Conservation (phyloP, 2,329 filamentous ascomycete species). For the Cladosporium sp. region DNA sequence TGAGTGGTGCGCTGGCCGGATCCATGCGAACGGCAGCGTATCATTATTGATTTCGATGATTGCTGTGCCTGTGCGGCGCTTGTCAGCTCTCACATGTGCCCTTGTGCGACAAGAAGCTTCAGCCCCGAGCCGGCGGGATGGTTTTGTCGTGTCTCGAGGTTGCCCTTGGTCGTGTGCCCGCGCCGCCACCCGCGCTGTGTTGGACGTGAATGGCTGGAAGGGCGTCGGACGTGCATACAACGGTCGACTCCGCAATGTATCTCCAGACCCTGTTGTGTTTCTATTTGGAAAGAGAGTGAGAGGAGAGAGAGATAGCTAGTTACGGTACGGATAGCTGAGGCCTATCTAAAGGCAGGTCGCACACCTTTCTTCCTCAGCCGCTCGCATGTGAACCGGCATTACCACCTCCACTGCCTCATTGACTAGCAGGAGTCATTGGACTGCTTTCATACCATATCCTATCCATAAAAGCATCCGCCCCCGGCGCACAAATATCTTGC, state of each 20-base stretch:
- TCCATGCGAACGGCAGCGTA: conserved; percentile 13
- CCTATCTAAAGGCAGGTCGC: neutral
- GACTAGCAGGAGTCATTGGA: neutral
- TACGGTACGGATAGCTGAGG: conserved; percentile 10
- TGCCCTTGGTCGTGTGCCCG: conserved; percentile 14
- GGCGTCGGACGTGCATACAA: conserved; percentile 8
- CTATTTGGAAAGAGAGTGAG: conserved; percentile 9
- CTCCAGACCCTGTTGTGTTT: conserved; percentile 16
- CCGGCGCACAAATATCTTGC: neutral
- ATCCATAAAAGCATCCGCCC: neutral
- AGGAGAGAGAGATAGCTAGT: conserved; percentile 4
- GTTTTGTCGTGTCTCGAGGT: neutral
- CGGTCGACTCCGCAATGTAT: conserved; percentile 8
- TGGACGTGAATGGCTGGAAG: conserved; percentile 8
- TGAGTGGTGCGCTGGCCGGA: conserved; percentile 1
- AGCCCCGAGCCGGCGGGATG: conserved; percentile 4
- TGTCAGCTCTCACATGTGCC: neutral
- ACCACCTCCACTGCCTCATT: neutral
- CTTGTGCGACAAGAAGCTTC: conserved; percentile 10
- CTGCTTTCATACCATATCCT: neutral
- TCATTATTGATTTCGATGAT: conserved; percentile 3
- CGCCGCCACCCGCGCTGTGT: conserved; percentile 1
- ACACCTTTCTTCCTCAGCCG: conserved; percentile 11
- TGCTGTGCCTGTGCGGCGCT: neutral
- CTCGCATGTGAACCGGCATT: conserved; percentile 9